Evolutionary conservation across 805 yeast genomes (phyloP), one percentile per base, ranked within the genome.

Genomic region (Lachancea kluyveri): DNA sequence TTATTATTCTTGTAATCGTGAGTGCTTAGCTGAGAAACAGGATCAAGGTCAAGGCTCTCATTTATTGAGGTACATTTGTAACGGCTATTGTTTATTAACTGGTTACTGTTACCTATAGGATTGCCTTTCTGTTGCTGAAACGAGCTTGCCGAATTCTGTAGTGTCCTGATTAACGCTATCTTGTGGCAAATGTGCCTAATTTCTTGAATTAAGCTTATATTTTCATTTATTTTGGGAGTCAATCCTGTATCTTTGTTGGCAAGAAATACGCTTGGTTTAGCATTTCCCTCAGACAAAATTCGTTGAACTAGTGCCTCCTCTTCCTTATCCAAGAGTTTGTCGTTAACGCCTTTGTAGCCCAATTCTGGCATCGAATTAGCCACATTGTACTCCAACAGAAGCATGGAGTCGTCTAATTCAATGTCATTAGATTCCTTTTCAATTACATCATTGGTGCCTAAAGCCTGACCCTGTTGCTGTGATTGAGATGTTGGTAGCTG

Each of bases 171-270:
- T 29, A 87, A 62, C 4, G 90, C 78, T 13, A 92, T 84, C 54
- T 88, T 88, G 60, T 86, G 83, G 53, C 96, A 88, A 4, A 85
- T 68, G 42, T 79, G 82, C 36, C 98, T 66, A 21, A 92, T 82
- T 45, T 86, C 86, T 60, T 90, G 96, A 68, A 92, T 84, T 41
- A 80, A 72, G 1, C 67, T 61, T 26, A 92, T 77, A 46, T 88
- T 92, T 13, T 70, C 68, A 45, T 72, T 67, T 35, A 84, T 62
- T 6, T 74, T 62, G 10, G 69, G 66, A 35, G 77, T 74, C 29
- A 86, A 63, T 0, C 95, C 94, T 11, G 65, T 64, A 10, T 65
- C 57, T 1, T 52, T 45, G 5, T 73, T 58, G 3, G 65, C 53
- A 36, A 74, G 66, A 23, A 46, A 50, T 5, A 23, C 24, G 24